Evolutionary conservation across 2,329 filamentous ascomycete genomes (phyloP).

Genomic region (Exophiala sp.): DNA sequence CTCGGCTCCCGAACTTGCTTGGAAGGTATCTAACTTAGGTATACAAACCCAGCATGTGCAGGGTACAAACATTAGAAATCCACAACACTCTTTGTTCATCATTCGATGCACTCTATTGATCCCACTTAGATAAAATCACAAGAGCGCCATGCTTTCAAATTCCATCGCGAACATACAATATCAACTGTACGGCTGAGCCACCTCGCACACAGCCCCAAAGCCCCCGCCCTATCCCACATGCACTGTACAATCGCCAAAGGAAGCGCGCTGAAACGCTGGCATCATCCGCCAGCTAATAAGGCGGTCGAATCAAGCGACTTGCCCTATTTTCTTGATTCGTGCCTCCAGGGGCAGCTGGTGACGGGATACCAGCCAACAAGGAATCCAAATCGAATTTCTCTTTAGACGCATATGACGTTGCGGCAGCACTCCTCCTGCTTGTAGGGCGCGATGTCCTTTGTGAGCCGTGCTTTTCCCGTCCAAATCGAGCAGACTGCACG

Average conservation of each 20-base stretch:
- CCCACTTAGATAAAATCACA: too few species aligned
- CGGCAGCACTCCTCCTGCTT: conserved; percentile 13
- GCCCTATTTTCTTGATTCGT: conserved; percentile 14
- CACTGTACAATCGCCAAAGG: neutral
- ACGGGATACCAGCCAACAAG: conserved; percentile 23
- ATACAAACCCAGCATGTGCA: too few species aligned
- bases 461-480: conserved; percentile 12
- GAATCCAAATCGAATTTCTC: conserved; percentile 24
- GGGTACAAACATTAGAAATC: too few species aligned
- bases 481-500: conserved; percentile 8
- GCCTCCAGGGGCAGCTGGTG: conserved; percentile 10
- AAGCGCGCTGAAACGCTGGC: neutral
- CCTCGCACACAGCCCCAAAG: too few species aligned
- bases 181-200: too few species aligned
- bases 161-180: too few species aligned
- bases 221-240: too few species aligned
- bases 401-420: conserved; percentile 12
- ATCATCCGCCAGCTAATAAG: conserved; percentile 24
- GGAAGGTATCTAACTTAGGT: too few species aligned
- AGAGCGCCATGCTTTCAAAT: too few species aligned
- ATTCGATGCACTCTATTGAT: too few species aligned
- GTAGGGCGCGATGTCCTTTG: conserved; percentile 16
- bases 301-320: conserved; percentile 22
- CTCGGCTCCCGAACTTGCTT: too few species aligned
- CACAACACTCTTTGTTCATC: too few species aligned